phyloP scores from a whole-genome alignment of 495 filamentous ascomycete genomes.

The Xylaria venustula region DNA sequence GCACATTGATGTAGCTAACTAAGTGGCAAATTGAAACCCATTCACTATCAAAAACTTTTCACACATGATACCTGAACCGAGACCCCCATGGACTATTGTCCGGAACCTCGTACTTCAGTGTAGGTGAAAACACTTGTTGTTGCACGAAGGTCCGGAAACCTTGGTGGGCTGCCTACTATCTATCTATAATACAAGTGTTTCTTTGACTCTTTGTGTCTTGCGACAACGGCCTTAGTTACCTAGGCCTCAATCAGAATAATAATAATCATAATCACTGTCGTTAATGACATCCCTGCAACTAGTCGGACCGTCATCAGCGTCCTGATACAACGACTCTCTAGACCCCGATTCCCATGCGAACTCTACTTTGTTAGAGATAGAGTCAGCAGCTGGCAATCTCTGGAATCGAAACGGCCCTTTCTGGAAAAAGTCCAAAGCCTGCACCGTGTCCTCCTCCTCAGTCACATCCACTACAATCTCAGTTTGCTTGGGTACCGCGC shows the following conservation, averaged over 20 bases:
- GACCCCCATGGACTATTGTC: too few species aligned
- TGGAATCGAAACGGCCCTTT: slow-evolving; percentile 8
- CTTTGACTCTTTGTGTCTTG: too few species aligned
- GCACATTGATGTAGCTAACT: too few species aligned
- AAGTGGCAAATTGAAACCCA: too few species aligned
- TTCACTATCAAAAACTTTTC: too few species aligned
- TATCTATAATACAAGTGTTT: too few species aligned
- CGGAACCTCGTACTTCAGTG: too few species aligned
- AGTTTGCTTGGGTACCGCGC: neutral
- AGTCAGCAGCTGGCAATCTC: neutral
- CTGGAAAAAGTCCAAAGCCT: slow-evolving; percentile 5
- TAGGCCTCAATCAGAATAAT: slow-evolving; percentile 1
- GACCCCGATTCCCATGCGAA: slow-evolving; percentile 5
- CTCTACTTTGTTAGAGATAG: neutral
- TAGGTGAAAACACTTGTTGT: too few species aligned
- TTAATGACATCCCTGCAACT: slow-evolving; percentile 5
- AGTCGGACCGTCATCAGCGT: neutral
- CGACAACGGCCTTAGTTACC: too few species aligned
- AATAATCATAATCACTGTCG: slow-evolving; percentile 9
- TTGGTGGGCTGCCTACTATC: too few species aligned
- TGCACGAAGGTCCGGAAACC: too few species aligned
- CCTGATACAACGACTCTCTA: neutral
- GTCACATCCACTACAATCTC: slow-evolving; percentile 7
- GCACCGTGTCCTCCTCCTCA: slow-evolving; percentile 7
- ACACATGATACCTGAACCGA: too few species aligned